phyloP scores from a whole-genome alignment of 2,329 filamentous ascomycete genomes.

The Mycogone perniciosa region DNA sequence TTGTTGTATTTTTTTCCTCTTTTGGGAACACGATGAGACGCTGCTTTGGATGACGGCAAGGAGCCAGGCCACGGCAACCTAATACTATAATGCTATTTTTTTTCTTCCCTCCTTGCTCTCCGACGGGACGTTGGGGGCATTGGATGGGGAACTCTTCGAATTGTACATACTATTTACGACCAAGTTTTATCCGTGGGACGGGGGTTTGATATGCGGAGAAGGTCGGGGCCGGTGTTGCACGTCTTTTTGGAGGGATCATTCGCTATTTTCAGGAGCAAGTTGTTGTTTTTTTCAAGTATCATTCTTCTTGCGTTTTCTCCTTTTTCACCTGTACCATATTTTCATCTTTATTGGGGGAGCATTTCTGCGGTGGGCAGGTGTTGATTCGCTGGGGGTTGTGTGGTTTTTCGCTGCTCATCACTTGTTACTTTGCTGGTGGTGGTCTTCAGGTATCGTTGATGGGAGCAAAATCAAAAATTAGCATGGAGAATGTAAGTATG shows the following conservation, averaged over 20 bases:
- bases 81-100: constrained; percentile 5
- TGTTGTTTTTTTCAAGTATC: too few species aligned
- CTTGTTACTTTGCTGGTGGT: too few species aligned
- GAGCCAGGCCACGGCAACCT: constrained; percentile 3
- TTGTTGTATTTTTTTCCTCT: background rate
- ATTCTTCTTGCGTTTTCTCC: background rate
- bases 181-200: background rate
- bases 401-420: too few species aligned
- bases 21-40: constrained; percentile 4
- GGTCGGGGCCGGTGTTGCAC: background rate
- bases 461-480: too few species aligned
- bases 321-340: constrained; percentile 6
- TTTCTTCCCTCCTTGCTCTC: background rate
- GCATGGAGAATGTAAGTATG: too few species aligned
- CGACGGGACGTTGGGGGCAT: background rate
- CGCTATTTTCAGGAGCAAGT: background rate
- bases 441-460: too few species aligned
- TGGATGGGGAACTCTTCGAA: background rate
- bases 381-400: background rate
- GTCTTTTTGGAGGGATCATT: background rate
- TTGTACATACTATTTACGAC: constrained; percentile 3
- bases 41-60: constrained; percentile 9
- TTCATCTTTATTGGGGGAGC: background rate
- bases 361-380: background rate
- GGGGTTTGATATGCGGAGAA: background rate